A percentile compares a stretch with the other conserved stretches of the same genome.
Conservation (phyloP, 768 basidiomycete genomes). For the Kwoniella shandongensis region DNA sequence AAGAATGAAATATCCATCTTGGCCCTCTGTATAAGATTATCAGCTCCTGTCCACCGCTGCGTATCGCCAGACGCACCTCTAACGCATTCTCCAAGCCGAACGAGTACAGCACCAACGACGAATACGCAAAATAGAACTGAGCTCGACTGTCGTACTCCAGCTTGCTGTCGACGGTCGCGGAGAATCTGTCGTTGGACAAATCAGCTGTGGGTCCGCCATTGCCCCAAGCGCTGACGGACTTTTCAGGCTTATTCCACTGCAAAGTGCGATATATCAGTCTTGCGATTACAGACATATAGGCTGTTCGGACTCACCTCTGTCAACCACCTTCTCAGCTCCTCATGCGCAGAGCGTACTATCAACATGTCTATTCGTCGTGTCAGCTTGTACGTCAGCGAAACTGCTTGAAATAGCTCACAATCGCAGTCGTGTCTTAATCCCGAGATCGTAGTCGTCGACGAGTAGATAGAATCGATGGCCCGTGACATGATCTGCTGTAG, state of each 20-base stretch:
- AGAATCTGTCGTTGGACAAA: not conserved
- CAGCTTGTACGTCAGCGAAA: constrained; percentile 60
- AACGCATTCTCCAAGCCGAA: constrained; percentile 97
- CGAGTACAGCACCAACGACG: constrained; percentile 79
- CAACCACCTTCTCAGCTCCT: constrained; percentile 46
- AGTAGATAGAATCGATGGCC: constrained; percentile 86
- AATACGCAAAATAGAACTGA: constrained; percentile 80
- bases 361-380: constrained; percentile 62
- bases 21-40: constrained; percentile 15
- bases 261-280: not conserved
- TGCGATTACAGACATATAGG: not conserved
- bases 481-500: constrained; percentile 85
- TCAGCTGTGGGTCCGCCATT: not conserved
- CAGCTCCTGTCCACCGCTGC: not conserved
- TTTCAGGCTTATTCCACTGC: constrained; percentile 37
- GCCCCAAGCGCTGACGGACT: constrained; percentile 12
- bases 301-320: constrained; percentile 24
- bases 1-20: constrained; percentile 53
- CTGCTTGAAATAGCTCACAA: constrained; percentile 57
- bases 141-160: constrained; percentile 50
- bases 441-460: constrained; percentile 68
- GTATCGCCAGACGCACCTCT: constrained; percentile 56
- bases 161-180: constrained; percentile 13
- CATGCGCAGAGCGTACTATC: constrained; percentile 48
- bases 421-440: constrained; percentile 82